phyloP scores from a whole-genome alignment of 129 eudicot genomes.

The Kitagawia praeruptora region DNA sequence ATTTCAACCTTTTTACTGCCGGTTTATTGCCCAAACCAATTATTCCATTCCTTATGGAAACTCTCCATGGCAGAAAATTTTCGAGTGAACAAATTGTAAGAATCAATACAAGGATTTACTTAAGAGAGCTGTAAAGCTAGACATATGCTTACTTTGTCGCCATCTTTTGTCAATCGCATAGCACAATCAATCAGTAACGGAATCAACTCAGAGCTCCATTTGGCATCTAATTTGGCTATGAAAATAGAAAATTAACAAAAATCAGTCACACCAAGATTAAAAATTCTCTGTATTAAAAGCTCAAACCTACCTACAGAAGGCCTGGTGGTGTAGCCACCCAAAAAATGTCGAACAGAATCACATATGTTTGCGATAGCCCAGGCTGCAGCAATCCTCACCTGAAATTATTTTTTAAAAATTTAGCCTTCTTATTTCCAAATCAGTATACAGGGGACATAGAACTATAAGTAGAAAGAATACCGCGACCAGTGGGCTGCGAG shows the following conservation, averaged over 20 bases:
- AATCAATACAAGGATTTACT: not conserved
- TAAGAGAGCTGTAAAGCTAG: not conserved
- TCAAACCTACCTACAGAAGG: conserved; percentile 32
- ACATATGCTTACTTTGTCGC: conserved; percentile 64
- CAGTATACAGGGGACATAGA: not conserved
- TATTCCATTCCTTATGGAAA: not conserved
- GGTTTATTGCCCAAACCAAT: not conserved
- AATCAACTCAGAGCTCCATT: conserved; percentile 33
- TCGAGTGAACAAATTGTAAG: not conserved
- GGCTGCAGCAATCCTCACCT: conserved; percentile 91
- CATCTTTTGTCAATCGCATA: conserved; percentile 66
- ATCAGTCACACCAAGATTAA: not conserved
- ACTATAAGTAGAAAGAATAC: conserved; percentile 28
- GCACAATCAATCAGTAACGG: conserved; percentile 51
- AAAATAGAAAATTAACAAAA: conserved; percentile 5
- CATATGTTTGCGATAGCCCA: conserved; percentile 98
- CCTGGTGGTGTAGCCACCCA: conserved; percentile 28
- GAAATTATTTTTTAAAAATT: conserved; percentile 15
- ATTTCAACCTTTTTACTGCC: not conserved
- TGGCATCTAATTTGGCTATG: conserved; percentile 30
- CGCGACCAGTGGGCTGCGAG: conserved; percentile 49
- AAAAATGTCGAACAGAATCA: conserved; percentile 67
- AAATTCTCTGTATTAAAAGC: not conserved
- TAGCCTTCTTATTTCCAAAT: not conserved
- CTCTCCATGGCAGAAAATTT: conserved; percentile 1